phyloP scores from a whole-genome alignment of 345 rosid genomes.

The Lepidium aucheri region DNA sequence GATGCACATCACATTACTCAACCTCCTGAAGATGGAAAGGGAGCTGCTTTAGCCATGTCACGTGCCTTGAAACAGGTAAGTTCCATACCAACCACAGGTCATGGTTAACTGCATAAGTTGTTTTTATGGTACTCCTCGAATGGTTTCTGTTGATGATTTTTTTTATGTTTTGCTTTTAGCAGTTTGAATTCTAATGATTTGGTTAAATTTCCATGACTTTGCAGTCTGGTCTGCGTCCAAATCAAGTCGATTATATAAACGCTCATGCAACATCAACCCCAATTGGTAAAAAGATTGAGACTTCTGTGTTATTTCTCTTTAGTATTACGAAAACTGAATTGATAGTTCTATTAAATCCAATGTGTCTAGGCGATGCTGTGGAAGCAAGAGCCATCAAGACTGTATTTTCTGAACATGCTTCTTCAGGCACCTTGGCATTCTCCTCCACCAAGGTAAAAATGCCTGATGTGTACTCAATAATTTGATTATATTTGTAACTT shows the following conservation, averaged over 20 bases:
- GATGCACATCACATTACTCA: slow-evolving; percentile 96
- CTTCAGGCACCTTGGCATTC: slow-evolving; percentile 72
- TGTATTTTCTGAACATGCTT: slow-evolving; percentile 64
- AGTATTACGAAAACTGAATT: background rate
- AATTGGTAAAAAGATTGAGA: slow-evolving; percentile 45
- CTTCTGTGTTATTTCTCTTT: slow-evolving; percentile 12
- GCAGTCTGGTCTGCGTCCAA: slow-evolving; percentile 73
- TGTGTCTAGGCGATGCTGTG: slow-evolving; percentile 64
- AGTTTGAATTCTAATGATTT: slow-evolving; percentile 12
- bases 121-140: background rate
- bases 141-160: background rate
- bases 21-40: slow-evolving; percentile 85
- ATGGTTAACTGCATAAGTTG: background rate
- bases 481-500: background rate
- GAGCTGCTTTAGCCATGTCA: slow-evolving; percentile 85
- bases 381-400: slow-evolving; percentile 81
- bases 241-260: slow-evolving; percentile 79
- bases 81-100: background rate
- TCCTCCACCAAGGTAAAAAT: slow-evolving; percentile 85
- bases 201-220: slow-evolving; percentile 14
- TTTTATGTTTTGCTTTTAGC: background rate
- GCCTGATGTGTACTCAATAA: background rate
- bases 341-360: background rate
- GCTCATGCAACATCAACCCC: slow-evolving; percentile 98
- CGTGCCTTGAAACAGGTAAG: slow-evolving; percentile 73